A percentile compares a stretch with the other conserved stretches of the same genome.
Conservation (phyloP, 2,329 filamentous ascomycete species). For the Septoria linicola region DNA sequence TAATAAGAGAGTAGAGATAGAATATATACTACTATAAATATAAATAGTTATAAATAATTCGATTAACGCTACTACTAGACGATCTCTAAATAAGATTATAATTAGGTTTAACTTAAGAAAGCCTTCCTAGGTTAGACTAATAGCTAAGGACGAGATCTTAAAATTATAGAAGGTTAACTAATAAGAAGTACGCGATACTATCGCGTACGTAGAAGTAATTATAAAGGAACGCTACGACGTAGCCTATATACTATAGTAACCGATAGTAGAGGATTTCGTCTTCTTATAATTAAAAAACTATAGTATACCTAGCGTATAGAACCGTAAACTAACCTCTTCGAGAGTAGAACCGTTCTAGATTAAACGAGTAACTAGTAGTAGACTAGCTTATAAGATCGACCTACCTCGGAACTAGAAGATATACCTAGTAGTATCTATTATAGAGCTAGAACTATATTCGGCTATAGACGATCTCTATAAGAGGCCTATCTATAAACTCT, state of each 20-base stretch:
- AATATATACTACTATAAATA: neutral
- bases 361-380: neutral
- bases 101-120: constrained; percentile 2
- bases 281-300: constrained; percentile 7
- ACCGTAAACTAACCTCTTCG: constrained; percentile 1
- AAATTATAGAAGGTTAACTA: neutral
- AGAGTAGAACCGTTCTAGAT: constrained; percentile 1
- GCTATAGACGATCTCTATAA: too few species aligned
- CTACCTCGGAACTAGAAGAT: constrained; percentile 6
- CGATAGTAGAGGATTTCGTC: neutral
- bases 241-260: neutral
- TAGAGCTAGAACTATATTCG: constrained; percentile 1
- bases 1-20: neutral
- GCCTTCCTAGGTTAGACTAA: neutral
- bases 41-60: constrained; percentile 1
- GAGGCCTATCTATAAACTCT: neutral
- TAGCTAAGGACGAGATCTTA: neutral
- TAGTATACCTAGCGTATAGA: neutral
- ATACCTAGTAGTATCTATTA: constrained; percentile 9
- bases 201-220: neutral
- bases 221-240: constrained; percentile 13
- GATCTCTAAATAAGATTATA: neutral
- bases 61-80: neutral
- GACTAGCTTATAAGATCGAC: constrained; percentile 6
- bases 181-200: neutral